Base-by-base conservation (phyloP, 83 land plant genomes). In the Thuja plicata region DNA sequence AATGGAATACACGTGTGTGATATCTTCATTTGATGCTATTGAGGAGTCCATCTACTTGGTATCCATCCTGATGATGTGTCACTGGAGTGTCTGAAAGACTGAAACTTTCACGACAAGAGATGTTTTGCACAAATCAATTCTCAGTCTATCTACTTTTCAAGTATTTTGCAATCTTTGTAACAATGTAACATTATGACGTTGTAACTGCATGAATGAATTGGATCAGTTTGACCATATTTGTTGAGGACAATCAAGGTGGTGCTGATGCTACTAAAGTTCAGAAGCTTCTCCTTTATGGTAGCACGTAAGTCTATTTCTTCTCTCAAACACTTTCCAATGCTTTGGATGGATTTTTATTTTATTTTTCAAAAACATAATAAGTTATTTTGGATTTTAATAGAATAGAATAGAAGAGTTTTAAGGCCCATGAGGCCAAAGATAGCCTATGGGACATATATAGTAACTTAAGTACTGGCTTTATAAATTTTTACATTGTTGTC, bases 231-330 rank as follows among this genome's bases (percentile, higher is more conserved):
- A 98, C 98, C 78, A 91, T 98, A 34, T 98, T 98, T 89, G 92
- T 98, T 54, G 99, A 97, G 92, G 98, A 96, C 93, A 98, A 98
- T 91, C 98, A 98, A 89, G 92, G 93, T 74, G 94, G 92, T 84
- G 82, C 92, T 45, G 99, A 98, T 21, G 77, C 90, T n/a, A 94
- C 99, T 0, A 95, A 95, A 88, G 89, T 95, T 89, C 95, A 95
- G 77, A 95, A 95, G 90, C 92, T 95, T 79, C 90, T 83, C 15
- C 89, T 95, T 27, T 84, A 73, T 91, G 96, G 96, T 74, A 89
- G 91, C 66, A 95, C 95, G 96, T 95, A 91, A 92, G 96, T 91
- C 45, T 90, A 12, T 48, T 82, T 76, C 88, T 86, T 34, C 55
- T 86, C 32, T 38, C 60, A 84, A 52, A 52, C 16, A 34, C 16